Evolutionary conservation across 352 stramenopile species (phyloP), one percentile per base, ranked within the genome.

Genomic region (Pythium phragmitis): DNA sequence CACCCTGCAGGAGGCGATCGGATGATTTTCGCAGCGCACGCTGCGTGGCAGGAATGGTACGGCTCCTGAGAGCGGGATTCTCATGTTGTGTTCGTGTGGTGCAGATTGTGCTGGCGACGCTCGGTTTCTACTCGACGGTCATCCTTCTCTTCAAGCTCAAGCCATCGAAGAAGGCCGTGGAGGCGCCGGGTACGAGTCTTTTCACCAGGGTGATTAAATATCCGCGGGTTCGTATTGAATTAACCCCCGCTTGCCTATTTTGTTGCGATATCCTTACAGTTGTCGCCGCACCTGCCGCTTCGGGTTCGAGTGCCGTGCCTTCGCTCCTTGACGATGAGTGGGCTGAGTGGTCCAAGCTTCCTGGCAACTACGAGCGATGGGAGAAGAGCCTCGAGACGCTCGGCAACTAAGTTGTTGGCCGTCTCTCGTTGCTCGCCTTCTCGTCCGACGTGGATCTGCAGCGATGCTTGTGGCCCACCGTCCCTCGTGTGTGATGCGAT

Each of bases 281-380:
- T 13, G 63, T 80, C 43, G 70, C 73, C 51, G 69, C 69, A 19
- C 60, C 65, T 36, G 50, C 60, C n/a, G 23, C 69, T 3, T 74
- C 77, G 47, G 68, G 54, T 28, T 89, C 79, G 42, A 80, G 80
- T 48, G 74, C 77, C 55, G 88, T 95, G 51, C 85, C 85, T 19
- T 95, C 87, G 70, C 72, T 95, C 47, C 85, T 92, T 58, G 84
- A 91, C 57, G 87, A 95, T 33, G 85, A 89, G 67, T 95, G 92
- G 69, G 87, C 92, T 47, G 76, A 85, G 74, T 95, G 87, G 87
- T 92, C 85, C 39, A 87, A 93, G 80, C 60, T 90, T 51, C 77
- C 87, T 39, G 87, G 85, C 72, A 95, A 95, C 75, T 63, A 92
- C 28, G 82, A 86, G 65, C 87, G 87, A 69, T 95, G 87, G 87